Evolutionary conservation across 148 eudicot species (phyloP).

Genomic region (Vaccinium darrowii): DNA sequence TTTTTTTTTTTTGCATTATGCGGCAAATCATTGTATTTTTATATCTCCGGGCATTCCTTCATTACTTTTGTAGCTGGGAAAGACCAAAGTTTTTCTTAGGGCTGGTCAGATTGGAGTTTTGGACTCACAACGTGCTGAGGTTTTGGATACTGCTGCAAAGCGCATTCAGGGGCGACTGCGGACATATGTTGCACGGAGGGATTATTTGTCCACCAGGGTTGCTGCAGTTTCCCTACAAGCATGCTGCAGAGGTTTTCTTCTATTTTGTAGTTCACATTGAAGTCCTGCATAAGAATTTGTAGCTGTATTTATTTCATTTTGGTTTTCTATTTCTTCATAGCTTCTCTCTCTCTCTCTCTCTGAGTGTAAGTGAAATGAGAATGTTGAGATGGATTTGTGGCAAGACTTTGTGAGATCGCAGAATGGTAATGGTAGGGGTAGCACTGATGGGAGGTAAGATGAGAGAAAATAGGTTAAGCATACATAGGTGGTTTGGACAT

Average conservation of each 20-base stretch:
- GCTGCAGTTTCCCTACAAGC: slow-evolving; percentile 82
- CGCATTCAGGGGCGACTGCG: slow-evolving; percentile 68
- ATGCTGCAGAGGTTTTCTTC: slow-evolving; percentile 73
- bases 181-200: slow-evolving; percentile 70
- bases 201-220: slow-evolving; percentile 50
- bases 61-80: slow-evolving; percentile 64
- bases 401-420: no score
- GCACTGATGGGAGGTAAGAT: not conserved
- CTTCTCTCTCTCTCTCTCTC: not conserved
- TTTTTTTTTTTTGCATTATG: not conserved
- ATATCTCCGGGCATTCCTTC: not conserved
- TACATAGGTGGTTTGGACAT: not conserved
- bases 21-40: not conserved
- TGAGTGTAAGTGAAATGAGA: not conserved
- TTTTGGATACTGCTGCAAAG: slow-evolving; percentile 80
- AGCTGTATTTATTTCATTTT: not conserved
- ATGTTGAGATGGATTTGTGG: not conserved
- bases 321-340: not conserved
- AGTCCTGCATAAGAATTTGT: not conserved
- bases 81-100: slow-evolving; percentile 91
- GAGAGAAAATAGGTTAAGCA: not conserved
- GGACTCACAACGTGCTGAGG: slow-evolving; percentile 87
- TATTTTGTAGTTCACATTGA: not conserved
- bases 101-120: slow-evolving; percentile 94
- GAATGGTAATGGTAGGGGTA: not conserved